Evolutionary conservation across 2,329 filamentous ascomycete species (phyloP).

Genomic region (Fusarium sp.): DNA sequence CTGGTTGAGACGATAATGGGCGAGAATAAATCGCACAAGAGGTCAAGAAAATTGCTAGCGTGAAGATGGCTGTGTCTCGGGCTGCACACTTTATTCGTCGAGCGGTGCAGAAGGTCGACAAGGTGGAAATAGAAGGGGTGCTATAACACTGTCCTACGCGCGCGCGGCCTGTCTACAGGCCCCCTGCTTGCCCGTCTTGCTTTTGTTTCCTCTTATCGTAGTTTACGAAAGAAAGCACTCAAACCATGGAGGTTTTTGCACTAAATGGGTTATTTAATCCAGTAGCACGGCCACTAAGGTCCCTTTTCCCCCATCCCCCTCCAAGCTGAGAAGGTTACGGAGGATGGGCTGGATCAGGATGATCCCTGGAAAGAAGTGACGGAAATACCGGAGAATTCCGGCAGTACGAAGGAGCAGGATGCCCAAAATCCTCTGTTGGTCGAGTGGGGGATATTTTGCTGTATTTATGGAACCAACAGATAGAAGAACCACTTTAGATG

Average conservation of each 20-base stretch:
- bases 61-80: not conserved
- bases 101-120: not conserved
- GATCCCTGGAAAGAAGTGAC: not conserved
- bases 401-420: not conserved
- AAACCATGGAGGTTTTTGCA: not conserved
- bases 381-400: not conserved
- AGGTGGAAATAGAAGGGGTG: conserved; percentile 1
- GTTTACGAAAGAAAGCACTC: not conserved
- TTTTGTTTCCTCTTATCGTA: not conserved
- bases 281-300: not conserved
- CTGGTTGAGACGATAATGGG: conserved; percentile 8
- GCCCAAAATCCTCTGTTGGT: not conserved
- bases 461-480: not conserved
- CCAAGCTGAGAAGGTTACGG: not conserved
- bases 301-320: not conserved
- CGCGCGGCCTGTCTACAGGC: not conserved
- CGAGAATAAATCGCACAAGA: not conserved
- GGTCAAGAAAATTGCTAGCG: not conserved
- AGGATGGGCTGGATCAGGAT: not conserved
- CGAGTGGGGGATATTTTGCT: not conserved
- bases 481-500: not conserved
- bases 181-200: not conserved
- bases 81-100: not conserved
- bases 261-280: not conserved
- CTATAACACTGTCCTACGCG: not conserved